Percentiles rank a stretch among this genome's conserved stretches.
These are phyloP conservation scores for Knufia fluminis DNA, from an alignment of 2,329 filamentous ascomycete species.

Conservation along the genomic window DNA sequence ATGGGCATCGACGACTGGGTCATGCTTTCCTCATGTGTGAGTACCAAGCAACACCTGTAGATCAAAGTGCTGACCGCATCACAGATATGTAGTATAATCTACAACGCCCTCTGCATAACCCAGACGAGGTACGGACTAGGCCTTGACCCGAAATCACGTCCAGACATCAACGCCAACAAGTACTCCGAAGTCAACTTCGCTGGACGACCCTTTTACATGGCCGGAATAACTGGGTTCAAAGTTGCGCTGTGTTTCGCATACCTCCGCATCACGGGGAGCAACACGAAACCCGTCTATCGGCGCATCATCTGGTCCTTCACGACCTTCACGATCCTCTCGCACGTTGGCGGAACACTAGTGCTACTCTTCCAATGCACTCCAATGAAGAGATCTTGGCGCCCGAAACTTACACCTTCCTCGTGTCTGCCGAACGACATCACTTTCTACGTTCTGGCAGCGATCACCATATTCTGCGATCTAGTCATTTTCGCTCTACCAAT, in stretches of 20 bases:
- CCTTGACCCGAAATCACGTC: conserved; percentile 39
- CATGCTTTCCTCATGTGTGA: conserved; percentile 29
- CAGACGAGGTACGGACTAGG: conserved; percentile 48
- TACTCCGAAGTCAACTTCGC: conserved; percentile 44
- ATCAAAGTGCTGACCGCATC: background rate
- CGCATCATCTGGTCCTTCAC: conserved; percentile 39
- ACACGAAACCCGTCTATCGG: conserved; percentile 38
- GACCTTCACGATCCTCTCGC: conserved; percentile 35
- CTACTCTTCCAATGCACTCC: conserved; percentile 45
- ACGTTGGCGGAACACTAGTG: conserved; percentile 41
- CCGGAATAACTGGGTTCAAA: conserved; percentile 50
- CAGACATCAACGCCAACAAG: conserved; percentile 33
- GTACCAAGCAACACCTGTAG: background rate
- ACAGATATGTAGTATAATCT: conserved; percentile 5
- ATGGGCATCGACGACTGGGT: conserved; percentile 43
- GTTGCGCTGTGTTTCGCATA: conserved; percentile 46
- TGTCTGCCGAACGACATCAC: conserved; percentile 41
- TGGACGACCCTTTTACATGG: conserved; percentile 46
- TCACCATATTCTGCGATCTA: conserved; percentile 45
- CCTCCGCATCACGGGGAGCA: conserved; percentile 42
- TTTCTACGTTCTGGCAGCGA: conserved; percentile 44
- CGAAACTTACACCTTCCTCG: conserved; percentile 28
- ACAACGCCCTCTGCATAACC: conserved; percentile 22
- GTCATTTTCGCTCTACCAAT: conserved; percentile 43
- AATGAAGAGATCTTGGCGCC: conserved; percentile 42